phyloP scores from a whole-genome alignment of 345 rosid species.

The Atalantia buxifolia region DNA sequence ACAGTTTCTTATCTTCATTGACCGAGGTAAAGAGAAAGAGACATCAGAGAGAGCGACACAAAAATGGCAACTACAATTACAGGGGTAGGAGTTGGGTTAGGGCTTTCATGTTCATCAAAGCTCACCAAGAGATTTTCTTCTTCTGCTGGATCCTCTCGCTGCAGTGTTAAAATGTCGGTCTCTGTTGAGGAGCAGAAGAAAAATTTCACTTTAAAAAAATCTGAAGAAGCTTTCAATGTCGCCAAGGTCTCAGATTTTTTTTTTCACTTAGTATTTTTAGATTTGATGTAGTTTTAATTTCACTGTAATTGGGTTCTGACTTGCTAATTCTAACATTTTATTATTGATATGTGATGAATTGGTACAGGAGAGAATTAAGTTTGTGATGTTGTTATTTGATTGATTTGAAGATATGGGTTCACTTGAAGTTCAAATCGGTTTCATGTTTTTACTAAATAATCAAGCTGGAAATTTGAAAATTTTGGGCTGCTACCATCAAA shows the following conservation, averaged over 20 bases:
- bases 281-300: background rate
- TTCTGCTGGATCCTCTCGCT: constrained; percentile 31
- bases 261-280: background rate
- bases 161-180: constrained; percentile 50
- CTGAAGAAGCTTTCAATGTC: constrained; percentile 76
- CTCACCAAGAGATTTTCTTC: constrained; percentile 22
- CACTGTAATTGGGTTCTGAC: background rate
- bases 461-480: background rate
- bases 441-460: background rate
- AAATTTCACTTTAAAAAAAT: constrained; percentile 63
- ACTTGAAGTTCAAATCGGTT: background rate
- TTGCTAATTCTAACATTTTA: background rate
- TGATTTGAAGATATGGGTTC: constrained; percentile 5
- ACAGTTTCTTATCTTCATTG: constrained; percentile 17
- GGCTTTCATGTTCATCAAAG: constrained; percentile 44
- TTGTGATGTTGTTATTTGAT: background rate
- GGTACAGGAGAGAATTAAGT: background rate
- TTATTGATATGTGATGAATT: background rate
- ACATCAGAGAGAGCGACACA: constrained; percentile 3
- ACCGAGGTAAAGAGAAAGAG: background rate
- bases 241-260: constrained; percentile 57
- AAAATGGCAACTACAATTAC: constrained; percentile 47
- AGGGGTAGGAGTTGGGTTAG: constrained; percentile 47
- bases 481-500: background rate
- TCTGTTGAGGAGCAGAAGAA: constrained; percentile 68